A percentile compares a stretch with the other conserved stretches of the same genome.
Evolutionary conservation across 2,329 filamentous ascomycete species (phyloP).

Genomic region (Pyricularia sp.): DNA sequence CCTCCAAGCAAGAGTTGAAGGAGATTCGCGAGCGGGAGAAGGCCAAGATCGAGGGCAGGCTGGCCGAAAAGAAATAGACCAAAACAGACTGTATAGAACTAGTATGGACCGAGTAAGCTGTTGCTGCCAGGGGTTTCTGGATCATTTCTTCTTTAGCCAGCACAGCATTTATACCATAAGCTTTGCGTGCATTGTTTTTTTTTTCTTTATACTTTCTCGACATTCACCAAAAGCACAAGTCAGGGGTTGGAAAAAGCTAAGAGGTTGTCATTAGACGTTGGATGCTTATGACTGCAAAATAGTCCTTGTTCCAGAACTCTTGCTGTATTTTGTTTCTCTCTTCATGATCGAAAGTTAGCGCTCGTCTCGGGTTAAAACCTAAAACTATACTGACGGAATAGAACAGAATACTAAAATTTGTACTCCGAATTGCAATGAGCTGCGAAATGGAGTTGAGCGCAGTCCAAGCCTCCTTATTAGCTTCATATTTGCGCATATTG

Average conservation of each 20-base stretch:
- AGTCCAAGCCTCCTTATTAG: no score
- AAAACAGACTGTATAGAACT: background rate
- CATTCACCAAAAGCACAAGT: background rate
- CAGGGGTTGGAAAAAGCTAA: background rate
- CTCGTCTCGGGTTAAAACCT: no score
- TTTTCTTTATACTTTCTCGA: background rate
- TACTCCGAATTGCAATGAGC: no score
- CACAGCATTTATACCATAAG: background rate
- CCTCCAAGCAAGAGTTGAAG: conserved; percentile 62
- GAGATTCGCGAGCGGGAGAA: conserved; percentile 54
- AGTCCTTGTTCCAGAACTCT: background rate
- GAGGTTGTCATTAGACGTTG: background rate
- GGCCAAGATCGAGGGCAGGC: conserved; percentile 59
- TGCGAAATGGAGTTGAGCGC: no score
- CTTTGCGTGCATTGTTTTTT: background rate
- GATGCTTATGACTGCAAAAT: background rate
- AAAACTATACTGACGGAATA: no score
- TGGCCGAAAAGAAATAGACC: conserved; percentile 26
- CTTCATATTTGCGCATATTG: no score
- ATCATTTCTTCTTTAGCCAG: background rate
- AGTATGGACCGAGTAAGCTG: background rate
- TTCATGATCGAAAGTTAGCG: no score
- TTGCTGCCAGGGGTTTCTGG: background rate
- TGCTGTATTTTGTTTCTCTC: background rate
- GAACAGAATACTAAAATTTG: no score